phyloP scores from a whole-genome alignment of 768 basidiomycete genomes.

The Collybiopsis confluens region DNA sequence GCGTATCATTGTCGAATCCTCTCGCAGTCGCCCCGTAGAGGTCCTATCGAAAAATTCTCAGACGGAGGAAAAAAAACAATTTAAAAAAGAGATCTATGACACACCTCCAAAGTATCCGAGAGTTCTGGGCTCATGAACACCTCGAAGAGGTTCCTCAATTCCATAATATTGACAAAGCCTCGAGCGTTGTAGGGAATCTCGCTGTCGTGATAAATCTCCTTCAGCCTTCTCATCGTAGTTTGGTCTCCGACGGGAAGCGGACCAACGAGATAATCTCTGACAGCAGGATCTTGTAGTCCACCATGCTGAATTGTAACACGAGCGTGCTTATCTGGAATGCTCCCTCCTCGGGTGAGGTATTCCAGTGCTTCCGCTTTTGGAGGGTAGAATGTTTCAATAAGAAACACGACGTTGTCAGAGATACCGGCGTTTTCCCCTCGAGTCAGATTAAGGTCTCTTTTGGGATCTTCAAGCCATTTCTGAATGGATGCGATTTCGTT shows the following conservation, averaged over 20 bases:
- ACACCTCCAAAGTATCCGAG: slow-evolving; percentile 37
- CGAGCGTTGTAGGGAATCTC: slow-evolving; percentile 54
- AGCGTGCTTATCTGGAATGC: slow-evolving; percentile 36
- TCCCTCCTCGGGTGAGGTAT: slow-evolving; percentile 34
- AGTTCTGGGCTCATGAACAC: slow-evolving; percentile 29
- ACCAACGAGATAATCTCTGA: slow-evolving; percentile 54
- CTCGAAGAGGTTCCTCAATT: slow-evolving; percentile 27
- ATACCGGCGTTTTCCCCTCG: slow-evolving; percentile 15
- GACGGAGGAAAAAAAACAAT: neutral
- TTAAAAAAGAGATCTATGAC: slow-evolving; percentile 8
- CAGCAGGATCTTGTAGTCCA: slow-evolving; percentile 31
- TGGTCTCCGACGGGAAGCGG: slow-evolving; percentile 43
- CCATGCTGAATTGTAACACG: slow-evolving; percentile 52
- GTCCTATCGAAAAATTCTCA: slow-evolving; percentile 27
- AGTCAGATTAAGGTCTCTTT: slow-evolving; percentile 46
- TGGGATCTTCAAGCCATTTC: slow-evolving; percentile 40
- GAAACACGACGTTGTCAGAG: slow-evolving; percentile 47
- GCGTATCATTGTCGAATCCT: slow-evolving; percentile 44
- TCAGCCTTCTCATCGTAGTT: slow-evolving; percentile 38
- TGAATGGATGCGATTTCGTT: slow-evolving; percentile 39
- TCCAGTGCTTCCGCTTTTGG: slow-evolving; percentile 41
- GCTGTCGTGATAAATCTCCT: slow-evolving; percentile 48
- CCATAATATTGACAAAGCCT: slow-evolving; percentile 26
- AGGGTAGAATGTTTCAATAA: slow-evolving; percentile 48
- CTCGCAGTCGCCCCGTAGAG: slow-evolving; percentile 42